Conservation (phyloP, 352 stramenopile genomes). For the Phytopythium mirpurense region DNA sequence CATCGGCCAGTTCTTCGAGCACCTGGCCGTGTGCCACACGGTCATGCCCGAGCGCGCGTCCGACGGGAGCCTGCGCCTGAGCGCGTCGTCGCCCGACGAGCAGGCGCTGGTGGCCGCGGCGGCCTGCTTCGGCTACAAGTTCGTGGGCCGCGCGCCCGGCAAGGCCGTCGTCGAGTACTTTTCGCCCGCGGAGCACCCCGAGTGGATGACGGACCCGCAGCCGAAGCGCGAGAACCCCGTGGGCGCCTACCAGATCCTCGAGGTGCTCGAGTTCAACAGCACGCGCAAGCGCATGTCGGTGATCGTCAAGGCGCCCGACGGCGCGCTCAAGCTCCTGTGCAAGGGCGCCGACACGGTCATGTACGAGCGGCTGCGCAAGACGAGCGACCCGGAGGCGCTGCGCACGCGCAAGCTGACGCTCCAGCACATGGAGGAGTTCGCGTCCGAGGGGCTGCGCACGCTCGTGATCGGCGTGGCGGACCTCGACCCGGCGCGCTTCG, state of each 20-base stretch:
- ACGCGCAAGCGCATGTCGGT: constrained; percentile 96
- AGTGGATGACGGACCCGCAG: constrained; percentile 22
- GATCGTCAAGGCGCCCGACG: constrained; percentile 56
- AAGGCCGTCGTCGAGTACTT: constrained; percentile 77
- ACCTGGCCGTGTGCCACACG: constrained; percentile 92
- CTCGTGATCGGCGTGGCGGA: constrained; percentile 75
- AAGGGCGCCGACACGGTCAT: constrained; percentile 90
- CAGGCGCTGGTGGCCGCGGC: constrained; percentile 84
- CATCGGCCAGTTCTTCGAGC: constrained; percentile 80
- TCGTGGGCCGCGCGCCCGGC: constrained; percentile 58
- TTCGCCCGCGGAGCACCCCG: constrained; percentile 39
- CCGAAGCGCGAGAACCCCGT: constrained; percentile 25
- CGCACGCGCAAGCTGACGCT: constrained; percentile 62
- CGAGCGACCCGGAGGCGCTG: constrained; percentile 36
- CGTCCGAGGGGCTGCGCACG: constrained; percentile 86
- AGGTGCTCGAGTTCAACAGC: constrained; percentile 94
- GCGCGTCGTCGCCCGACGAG: constrained; percentile 90
- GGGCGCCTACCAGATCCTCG: constrained; percentile 81
- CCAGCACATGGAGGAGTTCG: constrained; percentile 87
- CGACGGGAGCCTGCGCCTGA: constrained; percentile 80
- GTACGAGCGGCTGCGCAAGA: constrained; percentile 68
- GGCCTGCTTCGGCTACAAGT: constrained; percentile 81
- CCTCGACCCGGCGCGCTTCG: constrained; percentile 56
- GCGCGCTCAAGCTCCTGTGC: constrained; percentile 70
- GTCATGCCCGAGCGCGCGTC: constrained; percentile 96